phyloP scores from a whole-genome alignment of 2,329 filamentous ascomycete species.

The Davidsoniella neocaledoniae region DNA sequence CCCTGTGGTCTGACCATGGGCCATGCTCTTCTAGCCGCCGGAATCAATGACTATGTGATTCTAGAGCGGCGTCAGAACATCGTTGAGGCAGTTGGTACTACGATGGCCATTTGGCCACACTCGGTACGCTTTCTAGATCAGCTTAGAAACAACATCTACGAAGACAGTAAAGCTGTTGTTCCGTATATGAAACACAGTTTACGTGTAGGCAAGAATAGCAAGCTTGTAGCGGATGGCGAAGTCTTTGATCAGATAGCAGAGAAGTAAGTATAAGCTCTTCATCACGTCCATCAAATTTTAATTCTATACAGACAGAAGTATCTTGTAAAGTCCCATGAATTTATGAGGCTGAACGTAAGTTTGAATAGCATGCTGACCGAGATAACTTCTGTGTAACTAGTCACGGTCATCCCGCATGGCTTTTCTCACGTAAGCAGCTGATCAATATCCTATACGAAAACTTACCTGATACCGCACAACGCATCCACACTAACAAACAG shows the following conservation, averaged over 20 bases:
- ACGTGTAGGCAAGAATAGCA: background rate
- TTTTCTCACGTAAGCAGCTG: slow-evolving; percentile 15
- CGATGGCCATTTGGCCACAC: slow-evolving; percentile 17
- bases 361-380: background rate
- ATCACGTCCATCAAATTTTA: too few relatives aligned
- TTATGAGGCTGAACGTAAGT: too few relatives aligned
- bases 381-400: slow-evolving; percentile 1
- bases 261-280: slow-evolving; percentile 1
- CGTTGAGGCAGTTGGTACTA: slow-evolving; percentile 15
- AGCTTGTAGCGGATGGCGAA: background rate
- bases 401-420: slow-evolving; percentile 16
- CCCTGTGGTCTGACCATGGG: slow-evolving; percentile 23
- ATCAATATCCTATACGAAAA: slow-evolving; percentile 14
- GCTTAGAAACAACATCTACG: slow-evolving; percentile 15
- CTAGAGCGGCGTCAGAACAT: slow-evolving; percentile 17
- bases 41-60: slow-evolving; percentile 19
- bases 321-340: too few relatives aligned
- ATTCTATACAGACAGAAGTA: too few relatives aligned
- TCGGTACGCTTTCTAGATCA: slow-evolving; percentile 17
- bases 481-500: slow-evolving; percentile 14
- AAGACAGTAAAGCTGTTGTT: slow-evolving; percentile 14
- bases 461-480: slow-evolving; percentile 13
- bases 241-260: background rate
- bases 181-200: slow-evolving; percentile 8
- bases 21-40: slow-evolving; percentile 18